Conservation (phyloP, 345 rosid genomes). For the Hirschfeldia incana region DNA sequence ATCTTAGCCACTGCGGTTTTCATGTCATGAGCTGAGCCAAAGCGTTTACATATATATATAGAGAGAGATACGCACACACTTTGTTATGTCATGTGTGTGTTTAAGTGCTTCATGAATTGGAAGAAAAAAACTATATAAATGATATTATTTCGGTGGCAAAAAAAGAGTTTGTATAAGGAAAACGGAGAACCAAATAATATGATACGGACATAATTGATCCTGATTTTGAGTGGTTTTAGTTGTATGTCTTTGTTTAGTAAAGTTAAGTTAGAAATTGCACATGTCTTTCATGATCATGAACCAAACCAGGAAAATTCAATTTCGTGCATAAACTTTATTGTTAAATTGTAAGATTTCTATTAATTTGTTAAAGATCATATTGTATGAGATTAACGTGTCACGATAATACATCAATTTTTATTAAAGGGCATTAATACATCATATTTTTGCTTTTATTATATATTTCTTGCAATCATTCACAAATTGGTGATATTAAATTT, state of each 20-base stretch:
- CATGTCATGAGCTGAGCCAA: conserved; percentile 97
- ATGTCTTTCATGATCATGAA: too few species aligned
- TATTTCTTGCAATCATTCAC: conserved; percentile 21
- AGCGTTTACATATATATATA: conserved; percentile 60
- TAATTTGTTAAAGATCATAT: background rate
- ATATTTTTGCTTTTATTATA: background rate
- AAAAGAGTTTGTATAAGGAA: conserved; percentile 14
- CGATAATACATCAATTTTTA: background rate
- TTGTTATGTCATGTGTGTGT: background rate
- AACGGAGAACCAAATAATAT: conserved; percentile 10
- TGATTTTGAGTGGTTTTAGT: conserved; percentile 20
- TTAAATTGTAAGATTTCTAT: too few species aligned
- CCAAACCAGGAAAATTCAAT: too few species aligned
- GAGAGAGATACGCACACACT: conserved; percentile 26
- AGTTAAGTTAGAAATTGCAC: background rate
- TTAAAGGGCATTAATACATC: background rate
- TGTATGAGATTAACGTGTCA: background rate
- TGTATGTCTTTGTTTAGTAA: background rate
- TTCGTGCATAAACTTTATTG: too few species aligned
- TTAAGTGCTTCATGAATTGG: background rate
- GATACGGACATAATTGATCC: conserved; percentile 21
- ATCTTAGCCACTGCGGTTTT: conserved; percentile 95
- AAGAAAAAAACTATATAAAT: background rate
- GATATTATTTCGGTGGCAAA: background rate
- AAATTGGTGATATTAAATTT: background rate